Evolutionary conservation across 805 yeast genomes (phyloP).

Genomic region (Ogataea dorogensis): DNA sequence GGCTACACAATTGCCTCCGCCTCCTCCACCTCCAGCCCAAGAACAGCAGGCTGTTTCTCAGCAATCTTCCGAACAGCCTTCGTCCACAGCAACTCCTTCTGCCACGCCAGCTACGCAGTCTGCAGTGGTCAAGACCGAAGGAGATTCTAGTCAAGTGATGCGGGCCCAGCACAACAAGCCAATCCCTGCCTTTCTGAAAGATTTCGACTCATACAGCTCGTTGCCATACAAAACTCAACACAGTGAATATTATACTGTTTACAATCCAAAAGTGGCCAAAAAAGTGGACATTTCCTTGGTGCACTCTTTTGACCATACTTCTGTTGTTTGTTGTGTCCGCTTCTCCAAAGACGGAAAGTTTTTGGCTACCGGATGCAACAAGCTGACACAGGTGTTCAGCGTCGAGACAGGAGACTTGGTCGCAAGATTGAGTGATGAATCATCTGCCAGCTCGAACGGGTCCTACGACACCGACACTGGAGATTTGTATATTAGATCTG

Average conservation of each 20-base stretch:
- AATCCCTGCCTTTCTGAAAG: conserved; percentile 76
- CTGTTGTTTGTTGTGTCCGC: conserved; percentile 95
- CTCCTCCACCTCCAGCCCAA: conserved; percentile 24
- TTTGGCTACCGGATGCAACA: conserved; percentile 96
- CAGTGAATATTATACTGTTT: conserved; percentile 82
- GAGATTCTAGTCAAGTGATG: conserved; percentile 37
- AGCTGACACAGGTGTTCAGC: conserved; percentile 89
- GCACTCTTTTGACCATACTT: conserved; percentile 86
- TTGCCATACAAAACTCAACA: conserved; percentile 78
- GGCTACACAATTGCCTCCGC: conserved; percentile 27
- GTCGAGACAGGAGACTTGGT: conserved; percentile 89
- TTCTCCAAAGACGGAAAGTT: conserved; percentile 89
- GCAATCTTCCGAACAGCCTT: conserved; percentile 22
- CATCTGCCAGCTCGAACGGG: conserved; percentile 43
- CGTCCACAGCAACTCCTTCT: conserved; percentile 32
- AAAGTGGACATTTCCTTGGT: conserved; percentile 82
- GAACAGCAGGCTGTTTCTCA: conserved; percentile 19
- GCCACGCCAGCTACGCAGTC: conserved; percentile 25
- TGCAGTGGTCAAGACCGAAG: conserved; percentile 21
- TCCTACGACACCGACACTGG: conserved; percentile 62
- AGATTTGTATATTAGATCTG: conserved; percentile 91
- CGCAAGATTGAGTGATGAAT: conserved; percentile 83
- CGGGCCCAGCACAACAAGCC: conserved; percentile 63
- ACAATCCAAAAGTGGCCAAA: conserved; percentile 81
- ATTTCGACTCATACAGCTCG: conserved; percentile 75